Evolutionary conservation across 1,284 basidiomycete genomes (phyloP).

Genomic region (Cerrena zonata): DNA sequence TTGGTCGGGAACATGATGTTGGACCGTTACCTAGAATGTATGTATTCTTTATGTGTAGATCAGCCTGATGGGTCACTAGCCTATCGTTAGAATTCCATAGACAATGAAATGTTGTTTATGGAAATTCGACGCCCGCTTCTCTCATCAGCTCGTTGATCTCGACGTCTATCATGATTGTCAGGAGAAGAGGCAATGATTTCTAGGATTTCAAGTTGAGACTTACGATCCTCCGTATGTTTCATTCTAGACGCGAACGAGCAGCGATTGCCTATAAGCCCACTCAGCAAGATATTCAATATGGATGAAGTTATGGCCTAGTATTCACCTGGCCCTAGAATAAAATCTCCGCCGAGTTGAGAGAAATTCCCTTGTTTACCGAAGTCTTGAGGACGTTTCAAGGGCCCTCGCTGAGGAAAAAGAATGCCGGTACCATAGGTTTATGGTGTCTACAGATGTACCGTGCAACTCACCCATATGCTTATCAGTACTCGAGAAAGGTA

Average conservation of each 20-base stretch:
- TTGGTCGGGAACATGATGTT: no score
- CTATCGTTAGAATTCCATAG: neutral
- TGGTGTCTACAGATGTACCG: no score
- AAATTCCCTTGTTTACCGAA: slow-evolving; percentile 57
- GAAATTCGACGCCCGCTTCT: slow-evolving; percentile 22
- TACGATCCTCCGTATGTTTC: slow-evolving; percentile 60
- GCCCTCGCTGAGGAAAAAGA: slow-evolving; percentile 35
- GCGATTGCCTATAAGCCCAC: slow-evolving; percentile 17
- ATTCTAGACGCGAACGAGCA: slow-evolving; percentile 51
- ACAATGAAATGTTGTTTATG: slow-evolving; percentile 11
- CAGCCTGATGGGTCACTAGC: neutral
- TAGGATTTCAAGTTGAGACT: no score
- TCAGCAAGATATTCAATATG: neutral
- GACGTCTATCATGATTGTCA: slow-evolving; percentile 28
- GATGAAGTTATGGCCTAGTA: neutral
- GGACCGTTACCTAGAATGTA: no score
- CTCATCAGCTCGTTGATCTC: slow-evolving; percentile 41
- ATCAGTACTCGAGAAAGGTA: slow-evolving; percentile 29
- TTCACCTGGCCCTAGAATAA: slow-evolving; percentile 52
- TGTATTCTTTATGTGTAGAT: neutral
- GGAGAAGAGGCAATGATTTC: neutral
- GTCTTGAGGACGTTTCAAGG: slow-evolving; percentile 39
- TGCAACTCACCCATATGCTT: slow-evolving; percentile 43
- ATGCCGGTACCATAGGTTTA: no score
- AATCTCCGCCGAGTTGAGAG: slow-evolving; percentile 58